phyloP scores from a whole-genome alignment of 164 flowering plant species.

The Vitis vinifera region ASM3070453v1 NC_081822.1:8040001-8040500 shows the following conservation, averaged over 20 bases:
- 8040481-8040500: slow-evolving; percentile 20
- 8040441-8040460: slow-evolving; percentile 32
- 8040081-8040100: neutral
- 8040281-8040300: slow-evolving; percentile 13
- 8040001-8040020: no score
- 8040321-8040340: slow-evolving; percentile 13
- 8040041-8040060: no score
- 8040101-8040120: slow-evolving; percentile 2
- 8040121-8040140: no score
- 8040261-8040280: slow-evolving; percentile 23
- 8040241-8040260: slow-evolving; percentile 23
- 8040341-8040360: slow-evolving; percentile 21
- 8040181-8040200: slow-evolving; percentile 2
- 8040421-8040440: slow-evolving; percentile 21
- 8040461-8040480: slow-evolving; percentile 18
- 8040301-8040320: slow-evolving; percentile 15
- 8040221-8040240: slow-evolving; percentile 12
- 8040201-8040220: neutral
- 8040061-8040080: no score
- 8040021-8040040: no score
- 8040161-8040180: neutral
- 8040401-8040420: slow-evolving; percentile 19
- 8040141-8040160: no score
- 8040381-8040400: slow-evolving; percentile 23
- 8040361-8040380: slow-evolving; percentile 19